Percentiles rank a stretch among this genome's conserved stretches.
Evolutionary conservation across 1,284 basidiomycete species (phyloP).

Genomic region (Ganoderma resinaceum): DNA sequence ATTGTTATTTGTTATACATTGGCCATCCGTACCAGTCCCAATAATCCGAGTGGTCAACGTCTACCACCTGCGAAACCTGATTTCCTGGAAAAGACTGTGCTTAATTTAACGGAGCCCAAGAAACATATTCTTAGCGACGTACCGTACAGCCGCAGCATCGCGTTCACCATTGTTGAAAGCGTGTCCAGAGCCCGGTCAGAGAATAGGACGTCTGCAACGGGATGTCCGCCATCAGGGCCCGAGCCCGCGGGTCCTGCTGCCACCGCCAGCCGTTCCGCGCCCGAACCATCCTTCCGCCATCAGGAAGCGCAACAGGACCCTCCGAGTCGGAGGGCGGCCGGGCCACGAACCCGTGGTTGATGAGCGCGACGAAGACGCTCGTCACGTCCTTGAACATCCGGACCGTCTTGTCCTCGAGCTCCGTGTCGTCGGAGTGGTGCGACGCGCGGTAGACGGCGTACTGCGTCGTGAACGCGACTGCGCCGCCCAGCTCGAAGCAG

Average conservation of each 20-base stretch:
- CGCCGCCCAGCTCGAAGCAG: neutral
- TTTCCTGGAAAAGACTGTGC: too few relatives aligned
- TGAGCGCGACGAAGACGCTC: neutral
- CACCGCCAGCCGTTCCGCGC: neutral
- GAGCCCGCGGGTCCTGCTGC: neutral
- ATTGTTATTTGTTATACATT: too few relatives aligned
- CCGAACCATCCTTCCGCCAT: neutral
- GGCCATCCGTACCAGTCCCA: too few relatives aligned
- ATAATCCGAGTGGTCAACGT: too few relatives aligned
- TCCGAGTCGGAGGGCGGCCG: neutral
- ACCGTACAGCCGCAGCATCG: neutral
- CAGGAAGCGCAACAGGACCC: neutral
- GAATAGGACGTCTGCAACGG: neutral
- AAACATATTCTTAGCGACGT: neutral
- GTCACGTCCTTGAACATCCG: neutral
- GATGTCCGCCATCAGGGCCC: neutral
- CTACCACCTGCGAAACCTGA: too few relatives aligned
- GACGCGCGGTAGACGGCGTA: neutral
- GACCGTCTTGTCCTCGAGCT: neutral
- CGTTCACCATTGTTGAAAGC: neutral
- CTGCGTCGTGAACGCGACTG: neutral
- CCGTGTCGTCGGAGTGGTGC: neutral
- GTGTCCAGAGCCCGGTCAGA: neutral
- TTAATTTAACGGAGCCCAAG: too few relatives aligned
- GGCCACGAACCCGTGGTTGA: neutral